Evolutionary conservation across 169 alveolate genomes (phyloP).

Genomic region (Cryptosporidium ubiquitum): DNA sequence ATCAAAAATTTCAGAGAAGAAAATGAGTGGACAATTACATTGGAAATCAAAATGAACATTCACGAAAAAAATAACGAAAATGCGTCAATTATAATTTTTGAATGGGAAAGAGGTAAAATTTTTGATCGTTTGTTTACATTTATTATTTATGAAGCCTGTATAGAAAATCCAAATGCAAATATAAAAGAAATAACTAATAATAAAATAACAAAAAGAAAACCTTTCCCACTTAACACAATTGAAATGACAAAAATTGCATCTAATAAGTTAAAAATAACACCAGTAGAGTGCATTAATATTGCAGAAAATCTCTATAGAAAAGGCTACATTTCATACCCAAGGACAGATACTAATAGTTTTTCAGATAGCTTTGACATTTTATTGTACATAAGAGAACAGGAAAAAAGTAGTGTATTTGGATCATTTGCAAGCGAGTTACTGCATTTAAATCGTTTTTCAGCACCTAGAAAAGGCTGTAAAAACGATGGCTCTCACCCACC

Average conservation of each 20-base stretch:
- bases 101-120: slow-evolving; percentile 85
- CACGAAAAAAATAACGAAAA: slow-evolving; percentile 69
- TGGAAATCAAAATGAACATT: slow-evolving; percentile 76
- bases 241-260: slow-evolving; percentile 87
- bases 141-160: slow-evolving; percentile 41
- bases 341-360: slow-evolving; percentile 98
- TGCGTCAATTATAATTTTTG: slow-evolving; percentile 72
- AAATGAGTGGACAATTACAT: slow-evolving; percentile 91
- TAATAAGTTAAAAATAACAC: slow-evolving; percentile 85
- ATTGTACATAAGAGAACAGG: slow-evolving; percentile 82
- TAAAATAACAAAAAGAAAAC: slow-evolving; percentile 80
- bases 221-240: slow-evolving; percentile 88
- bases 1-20: slow-evolving; percentile 91
- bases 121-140: slow-evolving; percentile 83
- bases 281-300: slow-evolving; percentile 92
- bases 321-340: slow-evolving; percentile 96
- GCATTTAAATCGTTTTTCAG: slow-evolving; percentile 75
- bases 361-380: slow-evolving; percentile 89
- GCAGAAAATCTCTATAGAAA: slow-evolving; percentile 96
- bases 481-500: slow-evolving; percentile 99
- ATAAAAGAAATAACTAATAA: slow-evolving; percentile 76
- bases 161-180: slow-evolving; percentile 70
- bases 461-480: slow-evolving; percentile 89
- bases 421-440: slow-evolving; percentile 86
- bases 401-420: slow-evolving; percentile 89